These are phyloP conservation scores for Boletus semigastroideus DNA, from an alignment of 1,284 basidiomycete genomes.

Conservation along the genomic window DNA sequence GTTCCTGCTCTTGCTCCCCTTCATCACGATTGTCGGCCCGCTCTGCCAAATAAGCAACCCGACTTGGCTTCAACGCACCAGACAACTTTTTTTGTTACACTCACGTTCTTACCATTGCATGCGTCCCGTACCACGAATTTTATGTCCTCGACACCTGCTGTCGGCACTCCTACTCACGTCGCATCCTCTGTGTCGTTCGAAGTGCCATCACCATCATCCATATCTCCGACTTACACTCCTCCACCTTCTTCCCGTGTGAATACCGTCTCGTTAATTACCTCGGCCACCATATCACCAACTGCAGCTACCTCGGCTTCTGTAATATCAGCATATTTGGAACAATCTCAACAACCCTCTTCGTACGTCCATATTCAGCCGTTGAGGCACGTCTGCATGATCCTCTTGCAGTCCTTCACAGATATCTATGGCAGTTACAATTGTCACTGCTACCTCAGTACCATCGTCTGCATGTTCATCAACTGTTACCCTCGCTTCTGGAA, in stretches of 20 bases:
- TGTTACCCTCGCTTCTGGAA: conserved; percentile 4
- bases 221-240: background rate
- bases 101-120: conserved; percentile 7
- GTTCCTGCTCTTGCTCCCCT: conserved; percentile 5
- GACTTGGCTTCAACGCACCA: background rate
- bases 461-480: conserved; percentile 11
- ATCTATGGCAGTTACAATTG: conserved; percentile 14
- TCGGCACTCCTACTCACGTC: conserved; percentile 6
- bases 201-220: conserved; percentile 2
- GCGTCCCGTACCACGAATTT: conserved; percentile 5
- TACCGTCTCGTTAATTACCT: conserved; percentile 6
- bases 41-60: background rate
- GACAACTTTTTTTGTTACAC: conserved; percentile 3
- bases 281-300: conserved; percentile 4
- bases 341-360: conserved; percentile 16
- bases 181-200: conserved; percentile 2
- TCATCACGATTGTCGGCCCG: background rate
- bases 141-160: conserved; percentile 21
- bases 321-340: conserved; percentile 9
- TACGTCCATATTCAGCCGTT: conserved; percentile 21
- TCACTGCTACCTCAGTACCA: conserved; percentile 2
- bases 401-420: conserved; percentile 13
- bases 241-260: conserved; percentile 4
- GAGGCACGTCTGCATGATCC: conserved; percentile 13
- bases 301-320: conserved; percentile 5